Base-by-base conservation (phyloP, 306 rosid genomes). In the Neltuma alba region DNA sequence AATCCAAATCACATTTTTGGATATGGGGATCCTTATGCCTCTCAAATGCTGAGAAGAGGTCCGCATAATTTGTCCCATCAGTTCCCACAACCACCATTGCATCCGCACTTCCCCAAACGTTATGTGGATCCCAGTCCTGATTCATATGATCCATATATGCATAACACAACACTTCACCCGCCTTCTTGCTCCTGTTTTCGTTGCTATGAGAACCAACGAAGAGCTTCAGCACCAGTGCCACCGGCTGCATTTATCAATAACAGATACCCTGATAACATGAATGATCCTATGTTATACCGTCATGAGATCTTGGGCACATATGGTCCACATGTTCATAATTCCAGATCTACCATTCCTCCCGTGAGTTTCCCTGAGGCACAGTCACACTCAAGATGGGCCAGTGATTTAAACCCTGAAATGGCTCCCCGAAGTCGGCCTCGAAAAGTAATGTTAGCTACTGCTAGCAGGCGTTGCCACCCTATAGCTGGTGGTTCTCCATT, bases 401-500 rank as follows among this genome's bases (percentile, higher is more conserved):
- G 79, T 75, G 96, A 85, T 45, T 76, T 86, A 27, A 88, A 84
- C 80, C 83, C 92, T 57, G 92, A 87, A 42, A 84, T 70, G 82
- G 92, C 79, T 78, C 75, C 50, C 36, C 76, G 65, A 55, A 58
- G 73, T 73, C 91, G 70, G 48, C 89, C 94, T 78, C 84, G 85
- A 13, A 92, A 89, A 89, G 86, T 78, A 28, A 80, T 80, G 83
- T 77, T 88, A 40, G 78, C 87, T 27, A 75, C 80, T 76, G 84
- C 89, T 79, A 80, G 83, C 30, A 84, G 79, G 57, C 92, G 68
- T 45, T 89, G 89, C 76, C 86, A 73, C 71, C 98, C 99, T 65
- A 65, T 96, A 47, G 91, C 93, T 20, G 93, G 96, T 50, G 99
- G 98, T 76, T 92, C 99, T 72, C 99, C 99, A 38, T 96, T 96